Evolutionary conservation across 768 basidiomycete species (phyloP), one percentile per base, ranked within the genome.

Genomic region (Cytidiella melzeri): DNA sequence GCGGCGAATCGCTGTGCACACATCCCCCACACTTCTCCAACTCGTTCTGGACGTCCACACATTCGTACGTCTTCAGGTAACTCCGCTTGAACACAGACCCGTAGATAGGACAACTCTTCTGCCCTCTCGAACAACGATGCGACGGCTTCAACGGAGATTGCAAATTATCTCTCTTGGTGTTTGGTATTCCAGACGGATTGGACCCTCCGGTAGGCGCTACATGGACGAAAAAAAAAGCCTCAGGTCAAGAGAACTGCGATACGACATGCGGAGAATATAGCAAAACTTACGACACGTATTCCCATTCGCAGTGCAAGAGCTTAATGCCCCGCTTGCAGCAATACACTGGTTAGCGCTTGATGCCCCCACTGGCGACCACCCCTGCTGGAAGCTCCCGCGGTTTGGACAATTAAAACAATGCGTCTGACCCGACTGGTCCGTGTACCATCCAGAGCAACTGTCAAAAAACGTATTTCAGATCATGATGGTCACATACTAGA

Each of bases 1-100:
- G 39, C 47, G 45, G 53, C 43, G 56, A 57, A 43, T 54, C 53
- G 38, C 46, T 47, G 41, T 38, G 25, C 15, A 57, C 59, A 50
- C 59, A 61, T 12, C 57, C 59, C 23, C 59, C 59, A 53, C 59
- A 61, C 26, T 53, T 47, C 55, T 61, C 59, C 37, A 61, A 54
- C 43, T 58, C 55, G 51, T 46, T 41, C 44, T 41, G 34, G 15
- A 52, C 41, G 47, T 61, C 59, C 43, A 58, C 45, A 47, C 59
- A 61, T 43, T 56, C 55, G 51, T 53, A 47, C 36, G 26, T 48
- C 9, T 25, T 25, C 12, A 53, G 28, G 48, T 43, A 44, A 4
- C 48, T 53, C n/a, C 34, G 15, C 42, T 43, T 36, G 34, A 27
- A 20, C 26, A 24, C 10, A 18, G 24, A 13, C 38, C 53, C 57